Base-by-base conservation (phyloP, 2,329 filamentous ascomycete genomes). In the Aureobasidium sp. region DNA sequence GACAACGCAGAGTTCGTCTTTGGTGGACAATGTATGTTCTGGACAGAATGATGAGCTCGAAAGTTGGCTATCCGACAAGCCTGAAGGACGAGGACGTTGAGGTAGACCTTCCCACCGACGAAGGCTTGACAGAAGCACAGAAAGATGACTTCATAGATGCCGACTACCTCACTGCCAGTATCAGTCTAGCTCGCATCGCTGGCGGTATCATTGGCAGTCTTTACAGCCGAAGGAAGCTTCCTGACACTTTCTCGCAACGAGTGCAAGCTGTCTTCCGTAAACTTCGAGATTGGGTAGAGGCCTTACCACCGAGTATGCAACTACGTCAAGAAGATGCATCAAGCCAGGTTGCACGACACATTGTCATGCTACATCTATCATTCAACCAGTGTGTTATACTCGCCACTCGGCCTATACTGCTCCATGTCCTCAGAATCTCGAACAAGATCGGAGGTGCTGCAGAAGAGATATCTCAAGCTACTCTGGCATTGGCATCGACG, bases 41-140 rank as follows among this genome's bases (percentile, higher is more conserved):
- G 15, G 72, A 74, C 62, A 65, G 71, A 5, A 68, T 71, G n/a
- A 72, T 72, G 64, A 68, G 69, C n/a, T 68, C 68, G n/a, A 73
- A 71, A 56, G 67, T 73, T 22, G 72, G 72, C 7, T 69, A 70
- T 42, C 72, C 72, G 1, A 67, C 69, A 3, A 70, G 70, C 1
- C 70, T 74, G 7, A 65, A 66, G 17, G 72, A 74, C 36, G 70
- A 72, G 12, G 70, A 71, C 65, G 17, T 81, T 4, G 70, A 77
- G 36, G 75, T 79, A 5, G 74, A 78, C 29, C 65, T 77, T 6
- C 79, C 78, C 0, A 75, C 75, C 0, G 71, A 74, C 14, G 68
- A 71, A 0, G 66, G 69, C 0, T 42, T 77, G 1, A 70, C 71
- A 3, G 51, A 65, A 14, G 61, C 62, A 14, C 62, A 65, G 3